These are phyloP conservation scores for Lactarius deliciosus DNA, from an alignment of 768 basidiomycete species.

Conservation along the genomic window DNA sequence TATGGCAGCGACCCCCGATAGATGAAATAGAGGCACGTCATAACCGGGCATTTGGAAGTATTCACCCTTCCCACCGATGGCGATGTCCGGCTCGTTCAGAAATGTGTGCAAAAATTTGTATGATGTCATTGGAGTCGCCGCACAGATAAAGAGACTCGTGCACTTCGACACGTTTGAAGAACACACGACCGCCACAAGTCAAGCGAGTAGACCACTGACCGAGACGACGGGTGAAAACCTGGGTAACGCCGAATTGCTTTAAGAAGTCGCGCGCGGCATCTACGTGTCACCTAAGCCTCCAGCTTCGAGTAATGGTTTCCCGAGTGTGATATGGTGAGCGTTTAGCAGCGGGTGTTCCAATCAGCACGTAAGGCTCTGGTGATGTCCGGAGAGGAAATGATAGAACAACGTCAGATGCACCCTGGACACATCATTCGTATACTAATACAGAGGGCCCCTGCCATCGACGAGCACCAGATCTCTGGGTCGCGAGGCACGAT, in stretches of 20 bases:
- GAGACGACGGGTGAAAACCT: constrained; percentile 77
- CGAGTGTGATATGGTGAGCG: constrained; percentile 52
- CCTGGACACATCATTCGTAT: constrained; percentile 75
- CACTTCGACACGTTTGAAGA: constrained; percentile 53
- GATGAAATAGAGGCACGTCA: constrained; percentile 50
- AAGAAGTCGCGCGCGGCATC: constrained; percentile 60
- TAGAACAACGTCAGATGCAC: constrained; percentile 41
- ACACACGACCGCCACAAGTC: not conserved
- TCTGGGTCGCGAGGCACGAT: constrained; percentile 50
- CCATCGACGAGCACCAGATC: constrained; percentile 79
- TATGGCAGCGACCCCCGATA: constrained; percentile 85
- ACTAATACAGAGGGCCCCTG: constrained; percentile 69
- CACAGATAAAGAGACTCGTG: constrained; percentile 82
- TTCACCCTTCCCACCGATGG: constrained; percentile 64
- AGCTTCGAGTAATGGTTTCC: constrained; percentile 64
- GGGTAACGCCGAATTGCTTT: constrained; percentile 42
- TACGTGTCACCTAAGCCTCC: constrained; percentile 46
- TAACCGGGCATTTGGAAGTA: constrained; percentile 19
- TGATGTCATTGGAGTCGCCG: constrained; percentile 59
- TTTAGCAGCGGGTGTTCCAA: constrained; percentile 39
- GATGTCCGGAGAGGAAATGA: not conserved
- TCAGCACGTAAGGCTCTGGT: not conserved
- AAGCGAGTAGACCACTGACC: constrained; percentile 59
- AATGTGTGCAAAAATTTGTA: constrained; percentile 64
- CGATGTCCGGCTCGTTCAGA: constrained; percentile 79